phyloP scores from a whole-genome alignment of 2,329 filamentous ascomycete species.

The Microsporum audouinii region DNA sequence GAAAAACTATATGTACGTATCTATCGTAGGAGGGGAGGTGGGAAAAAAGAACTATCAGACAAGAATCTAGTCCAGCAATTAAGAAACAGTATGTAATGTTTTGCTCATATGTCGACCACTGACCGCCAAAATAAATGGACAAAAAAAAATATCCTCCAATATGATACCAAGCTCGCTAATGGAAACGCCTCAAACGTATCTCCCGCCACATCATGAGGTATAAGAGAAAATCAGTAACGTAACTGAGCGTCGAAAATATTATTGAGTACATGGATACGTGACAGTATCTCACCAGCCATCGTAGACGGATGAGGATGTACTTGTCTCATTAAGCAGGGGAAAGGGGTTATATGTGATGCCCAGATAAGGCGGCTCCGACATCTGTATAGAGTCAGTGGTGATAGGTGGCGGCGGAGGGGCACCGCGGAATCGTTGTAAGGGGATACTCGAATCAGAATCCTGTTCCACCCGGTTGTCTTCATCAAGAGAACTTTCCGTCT shows the following conservation, averaged over 20 bases:
- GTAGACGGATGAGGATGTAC: not conserved
- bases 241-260: not conserved
- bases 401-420: not conserved
- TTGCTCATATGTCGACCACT: not conserved
- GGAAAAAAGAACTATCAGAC: not conserved
- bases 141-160: not conserved
- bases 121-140: not conserved
- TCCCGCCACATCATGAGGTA: not conserved
- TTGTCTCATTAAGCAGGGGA: not conserved
- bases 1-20: not conserved
- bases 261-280: not conserved
- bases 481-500: not conserved
- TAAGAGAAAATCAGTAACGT: not conserved
- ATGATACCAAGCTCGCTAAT: not conserved
- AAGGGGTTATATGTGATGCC: constrained; percentile 1
- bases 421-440: not conserved
- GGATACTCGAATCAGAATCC: not conserved
- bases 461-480: not conserved
- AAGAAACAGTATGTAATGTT: not conserved
- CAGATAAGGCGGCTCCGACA: not conserved
- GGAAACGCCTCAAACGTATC: not conserved
- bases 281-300: not conserved
- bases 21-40: not conserved
- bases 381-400: not conserved
- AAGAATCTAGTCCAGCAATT: not conserved